Evolutionary conservation across 441 rosid genomes (phyloP).

Genomic region (Bruguiera hainesii): DNA sequence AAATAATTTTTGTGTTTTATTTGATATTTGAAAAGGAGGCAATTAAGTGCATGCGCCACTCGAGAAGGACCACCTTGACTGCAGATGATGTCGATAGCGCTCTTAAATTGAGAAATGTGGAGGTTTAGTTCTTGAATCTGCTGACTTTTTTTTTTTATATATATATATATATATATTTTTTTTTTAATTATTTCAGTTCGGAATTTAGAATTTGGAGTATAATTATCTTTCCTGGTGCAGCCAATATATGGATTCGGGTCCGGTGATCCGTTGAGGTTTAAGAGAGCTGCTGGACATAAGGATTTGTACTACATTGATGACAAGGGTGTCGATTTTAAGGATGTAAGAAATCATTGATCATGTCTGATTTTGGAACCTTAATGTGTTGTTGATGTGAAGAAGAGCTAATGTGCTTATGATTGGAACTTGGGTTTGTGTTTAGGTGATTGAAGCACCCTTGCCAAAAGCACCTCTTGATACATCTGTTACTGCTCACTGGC

Average conservation of each 20-base stretch:
- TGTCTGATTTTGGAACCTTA: not conserved
- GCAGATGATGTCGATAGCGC: constrained; percentile 86
- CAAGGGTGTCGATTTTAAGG: constrained; percentile 83
- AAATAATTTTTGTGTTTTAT: not conserved
- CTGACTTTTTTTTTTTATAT: not conserved
- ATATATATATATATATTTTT: not conserved
- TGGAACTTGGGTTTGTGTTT: constrained; percentile 11
- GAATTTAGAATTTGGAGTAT: no score
- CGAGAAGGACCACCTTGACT: constrained; percentile 75
- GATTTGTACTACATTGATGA: constrained; percentile 89
- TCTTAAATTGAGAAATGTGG: constrained; percentile 75
- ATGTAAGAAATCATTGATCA: constrained; percentile 44
- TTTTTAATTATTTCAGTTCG: not conserved
- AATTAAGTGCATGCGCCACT: constrained; percentile 91
- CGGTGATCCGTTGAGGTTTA: constrained; percentile 68
- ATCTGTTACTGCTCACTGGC: constrained; percentile 75
- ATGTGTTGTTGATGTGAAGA: not conserved
- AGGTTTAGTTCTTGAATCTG: constrained; percentile 37
- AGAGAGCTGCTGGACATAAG: constrained; percentile 75
- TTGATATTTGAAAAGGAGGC: constrained; percentile 53
- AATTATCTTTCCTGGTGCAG: constrained; percentile 29
- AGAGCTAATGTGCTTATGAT: not conserved
- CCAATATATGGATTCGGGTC: constrained; percentile 84
- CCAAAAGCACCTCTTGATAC: constrained; percentile 89
- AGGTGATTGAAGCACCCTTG: constrained; percentile 90